Percentiles rank a stretch among this genome's conserved stretches.
These are phyloP conservation scores for Stylonectria norvegica DNA, from an alignment of 2,329 filamentous ascomycete species.

Conservation along the genomic window DNA sequence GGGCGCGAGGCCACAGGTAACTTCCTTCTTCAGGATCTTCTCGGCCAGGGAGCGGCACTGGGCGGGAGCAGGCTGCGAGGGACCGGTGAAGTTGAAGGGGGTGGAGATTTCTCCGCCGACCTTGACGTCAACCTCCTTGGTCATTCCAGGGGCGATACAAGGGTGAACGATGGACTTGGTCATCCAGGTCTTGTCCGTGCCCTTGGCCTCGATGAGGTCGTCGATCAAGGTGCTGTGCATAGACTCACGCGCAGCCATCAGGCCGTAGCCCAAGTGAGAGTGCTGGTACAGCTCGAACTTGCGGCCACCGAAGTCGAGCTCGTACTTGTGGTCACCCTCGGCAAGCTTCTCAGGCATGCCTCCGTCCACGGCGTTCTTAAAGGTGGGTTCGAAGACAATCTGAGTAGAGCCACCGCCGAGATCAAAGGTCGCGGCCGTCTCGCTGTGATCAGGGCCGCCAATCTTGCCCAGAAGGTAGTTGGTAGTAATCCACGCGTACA, in stretches of 20 bases:
- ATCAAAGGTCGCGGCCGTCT: slow-evolving; percentile 93
- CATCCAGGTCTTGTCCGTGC: slow-evolving; percentile 63
- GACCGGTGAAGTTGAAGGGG: slow-evolving; percentile 82
- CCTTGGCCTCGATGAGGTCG: slow-evolving; percentile 63
- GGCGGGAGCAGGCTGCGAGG: slow-evolving; percentile 67
- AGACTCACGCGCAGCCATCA: slow-evolving; percentile 90
- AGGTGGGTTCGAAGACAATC: slow-evolving; percentile 97
- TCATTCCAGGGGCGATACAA: slow-evolving; percentile 80
- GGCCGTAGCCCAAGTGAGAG: slow-evolving; percentile 92
- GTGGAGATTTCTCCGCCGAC: slow-evolving; percentile 59
- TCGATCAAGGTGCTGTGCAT: slow-evolving; percentile 75
- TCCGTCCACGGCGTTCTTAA: slow-evolving; percentile 66
- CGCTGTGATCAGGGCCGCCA: slow-evolving; percentile 82
- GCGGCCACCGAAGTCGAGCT: slow-evolving; percentile 82
- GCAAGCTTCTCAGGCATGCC: slow-evolving; percentile 83
- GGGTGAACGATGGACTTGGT: slow-evolving; percentile 72
- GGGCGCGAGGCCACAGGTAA: slow-evolving; percentile 75
- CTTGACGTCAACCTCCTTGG: slow-evolving; percentile 68
- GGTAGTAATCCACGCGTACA: slow-evolving; percentile 98
- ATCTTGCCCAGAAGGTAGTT: slow-evolving; percentile 99
- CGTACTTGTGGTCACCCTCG: slow-evolving; percentile 94
- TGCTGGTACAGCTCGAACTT: slow-evolving; percentile 95
- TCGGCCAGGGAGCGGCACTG: slow-evolving; percentile 90
- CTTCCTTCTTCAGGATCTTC: slow-evolving; percentile 85
- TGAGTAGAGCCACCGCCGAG: slow-evolving; percentile 96